Base-by-base conservation (phyloP, 129 eudicot genomes). In the Pulicaria dysenterica region DNA sequence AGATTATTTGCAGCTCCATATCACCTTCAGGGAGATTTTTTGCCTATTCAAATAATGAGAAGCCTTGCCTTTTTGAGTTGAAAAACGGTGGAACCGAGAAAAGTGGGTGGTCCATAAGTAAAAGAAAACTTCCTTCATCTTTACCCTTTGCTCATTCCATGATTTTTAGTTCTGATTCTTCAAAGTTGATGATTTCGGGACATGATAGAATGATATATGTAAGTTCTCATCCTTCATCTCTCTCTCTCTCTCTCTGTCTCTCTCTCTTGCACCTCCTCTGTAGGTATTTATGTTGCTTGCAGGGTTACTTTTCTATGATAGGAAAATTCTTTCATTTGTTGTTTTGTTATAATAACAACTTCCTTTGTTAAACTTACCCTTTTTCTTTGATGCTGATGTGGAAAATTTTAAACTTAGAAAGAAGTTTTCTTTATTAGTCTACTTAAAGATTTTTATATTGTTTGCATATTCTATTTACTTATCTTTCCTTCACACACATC, bases 171-270 rank as follows among this genome's bases (percentile, higher is more conserved):
- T 81, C 79, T 59, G 97, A 95, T 86, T 90, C 96, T 63, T 85
- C 95, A 8, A 78, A 82, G 44, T 58, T 95, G 66, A 83, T 95
- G 79, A 81, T 95, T 65, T 91, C 99, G 11, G 99, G 97, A 65
- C 86, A 85, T 67, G 99, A 95, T 80, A 87, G 90, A 85, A 78
- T 79, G 79, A 87, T 93, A 80, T 85, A 93, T 76, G 96, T 93
- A 83, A 79, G 92, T 61, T 45, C 8, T 51, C 71, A 5, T 19
- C 3, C 7, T 61, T 42, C 62, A 42, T 70, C 12, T 70, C 3
- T 49, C 7, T 56, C 6, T 57, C 3, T 57, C 0, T 57, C 3
- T 57, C 3, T 24, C 3, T 57, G 0, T 57, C 8, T 57, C 8
- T 62, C 3, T 5, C 3, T 24, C 31, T 2, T 24, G 31, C 31